Base-by-base conservation (phyloP, 768 basidiomycete species). In the Ramaria rubella region DNA sequence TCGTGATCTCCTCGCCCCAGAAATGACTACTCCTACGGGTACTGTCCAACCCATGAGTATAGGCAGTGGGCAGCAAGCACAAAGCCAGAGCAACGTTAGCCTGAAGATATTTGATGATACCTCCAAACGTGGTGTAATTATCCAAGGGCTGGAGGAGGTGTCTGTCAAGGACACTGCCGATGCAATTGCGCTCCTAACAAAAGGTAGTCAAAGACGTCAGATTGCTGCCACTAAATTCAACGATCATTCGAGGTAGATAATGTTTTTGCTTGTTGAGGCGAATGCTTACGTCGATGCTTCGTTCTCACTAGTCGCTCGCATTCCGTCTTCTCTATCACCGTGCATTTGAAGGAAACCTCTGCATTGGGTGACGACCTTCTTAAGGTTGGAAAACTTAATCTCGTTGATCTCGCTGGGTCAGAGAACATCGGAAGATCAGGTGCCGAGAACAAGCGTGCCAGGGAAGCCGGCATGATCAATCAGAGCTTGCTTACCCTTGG, bases 381-480 rank as follows among this genome's bases (percentile, higher is more conserved):
- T 46, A 89, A 87, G 66, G 85, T 94, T 30, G 96, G 96, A 23
- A 98, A 98, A 69, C 79, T 99, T 43, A 97, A 98, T 69, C 81
- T 99, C 21, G 96, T 99, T 52, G 96, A 99, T 68, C 75, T 99
- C 55, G 96, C 96, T 30, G 96, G 96, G 6, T 94, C 93, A 1
- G 96, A 99, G 71, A 97, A 96, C 63, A 94, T 99, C 65, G 94
- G 94, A 9, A 78, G 95, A 23, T 92, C 89, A 0, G 96, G 96
- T 17, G 96, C 96, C 2, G 92, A 94, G 68, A 90, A 96, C 64
- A 93, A 90, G 68, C 76, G 94, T 57, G 96, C 96, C 12, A 79
- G 92, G 61, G 96, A 99, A 67, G 96, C 96, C 1, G 96, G 96
- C 11, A 96, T 94, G 89, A 98, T 99, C 69, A 99, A 98, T 65